A percentile compares a stretch with the other conserved stretches of the same genome.
Evolutionary conservation across 169 alveolate species (phyloP).

Genomic region (Plasmodium cynomolgi): DNA sequence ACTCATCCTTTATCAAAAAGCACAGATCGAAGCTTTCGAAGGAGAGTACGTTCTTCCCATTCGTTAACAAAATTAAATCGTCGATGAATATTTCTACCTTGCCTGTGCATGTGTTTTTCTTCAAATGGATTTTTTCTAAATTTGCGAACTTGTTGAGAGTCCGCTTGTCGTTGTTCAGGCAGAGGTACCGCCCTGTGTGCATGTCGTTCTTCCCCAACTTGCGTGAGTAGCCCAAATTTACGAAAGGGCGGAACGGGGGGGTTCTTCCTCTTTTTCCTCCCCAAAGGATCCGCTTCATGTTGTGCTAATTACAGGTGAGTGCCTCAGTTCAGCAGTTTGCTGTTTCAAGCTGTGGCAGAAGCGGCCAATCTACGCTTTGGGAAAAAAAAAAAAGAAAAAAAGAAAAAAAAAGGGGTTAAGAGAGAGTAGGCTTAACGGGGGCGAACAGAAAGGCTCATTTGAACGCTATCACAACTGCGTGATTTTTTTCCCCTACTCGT

Average conservation of each 20-base stretch:
- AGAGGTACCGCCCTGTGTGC: not conserved
- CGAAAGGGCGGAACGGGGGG: not conserved
- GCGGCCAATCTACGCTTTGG: not conserved
- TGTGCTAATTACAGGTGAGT: not conserved
- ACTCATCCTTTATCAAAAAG: conserved; percentile 41
- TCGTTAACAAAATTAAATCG: conserved; percentile 43
- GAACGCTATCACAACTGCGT: not conserved
- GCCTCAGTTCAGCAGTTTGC: not conserved
- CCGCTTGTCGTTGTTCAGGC: conserved; percentile 25
- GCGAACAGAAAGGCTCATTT: not conserved
- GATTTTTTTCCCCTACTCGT: not conserved
- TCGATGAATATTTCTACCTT: conserved; percentile 58
- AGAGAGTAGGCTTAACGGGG: not conserved
- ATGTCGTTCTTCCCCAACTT: not conserved
- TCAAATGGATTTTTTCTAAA: conserved; percentile 33
- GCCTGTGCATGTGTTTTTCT: conserved; percentile 13
- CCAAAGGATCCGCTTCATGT: not conserved
- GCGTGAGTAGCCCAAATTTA: not conserved
- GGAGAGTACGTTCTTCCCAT: conserved; percentile 30
- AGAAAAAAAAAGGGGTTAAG: not conserved
- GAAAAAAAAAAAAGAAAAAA: too few relatives aligned
- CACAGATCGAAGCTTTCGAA: conserved; percentile 29
- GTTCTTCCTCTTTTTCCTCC: not conserved
- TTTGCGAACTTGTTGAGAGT: conserved; percentile 38
- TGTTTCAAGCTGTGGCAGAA: not conserved